Conservation (phyloP, 768 basidiomycete genomes). For the Boletus edulis region DNA sequence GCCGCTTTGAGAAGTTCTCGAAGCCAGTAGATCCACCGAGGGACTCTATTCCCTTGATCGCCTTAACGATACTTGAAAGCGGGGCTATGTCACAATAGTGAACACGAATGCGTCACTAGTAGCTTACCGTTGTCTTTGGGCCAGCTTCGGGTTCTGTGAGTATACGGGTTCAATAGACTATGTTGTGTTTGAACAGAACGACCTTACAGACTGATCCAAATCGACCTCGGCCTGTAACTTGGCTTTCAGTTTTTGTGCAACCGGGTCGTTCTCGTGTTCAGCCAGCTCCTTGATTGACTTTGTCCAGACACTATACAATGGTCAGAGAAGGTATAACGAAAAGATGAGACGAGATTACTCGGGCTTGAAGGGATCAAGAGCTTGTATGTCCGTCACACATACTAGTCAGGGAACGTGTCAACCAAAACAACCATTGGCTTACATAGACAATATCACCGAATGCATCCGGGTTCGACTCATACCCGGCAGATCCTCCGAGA, state of each 20-base stretch:
- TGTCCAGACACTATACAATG: neutral
- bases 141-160: neutral
- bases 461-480: neutral
- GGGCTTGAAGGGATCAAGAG: neutral
- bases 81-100: neutral
- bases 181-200: too few relatives aligned
- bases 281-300: neutral
- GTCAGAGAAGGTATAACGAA: neutral
- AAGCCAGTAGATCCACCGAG: conserved; percentile 2
- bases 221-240: conserved; percentile 1
- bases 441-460: neutral
- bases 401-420: neutral
- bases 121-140: conserved; percentile 1
- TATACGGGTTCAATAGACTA: too few relatives aligned
- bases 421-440: neutral
- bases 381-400: neutral
- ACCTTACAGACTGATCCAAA: neutral
- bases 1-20: neutral
- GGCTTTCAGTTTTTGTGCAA: neutral
- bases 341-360: neutral
- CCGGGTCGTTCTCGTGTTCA: neutral
- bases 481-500: conserved; percentile 2
- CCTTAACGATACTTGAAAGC: neutral
- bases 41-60: conserved; percentile 1
- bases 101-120: neutral